Percentiles rank a stretch among this genome's conserved stretches.
Evolutionary conservation across 208 protist genomes (phyloP).

Genomic region (Trypanosoma boissoni): DNA sequence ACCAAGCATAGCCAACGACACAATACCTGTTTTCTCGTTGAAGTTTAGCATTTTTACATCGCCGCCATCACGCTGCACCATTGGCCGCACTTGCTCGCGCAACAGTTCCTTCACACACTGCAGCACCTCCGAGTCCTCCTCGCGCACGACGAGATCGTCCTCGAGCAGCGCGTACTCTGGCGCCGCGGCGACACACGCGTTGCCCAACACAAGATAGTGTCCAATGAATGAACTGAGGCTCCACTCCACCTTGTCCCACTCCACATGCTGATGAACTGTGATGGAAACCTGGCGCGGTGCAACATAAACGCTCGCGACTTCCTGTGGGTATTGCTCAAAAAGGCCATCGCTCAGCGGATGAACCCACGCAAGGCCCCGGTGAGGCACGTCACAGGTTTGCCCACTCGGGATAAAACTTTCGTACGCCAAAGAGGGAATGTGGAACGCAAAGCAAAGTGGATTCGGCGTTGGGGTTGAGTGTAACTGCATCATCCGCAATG

Average conservation of each 20-base stretch:
- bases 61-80: slow-evolving; percentile 92
- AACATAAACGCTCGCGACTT: slow-evolving; percentile 83
- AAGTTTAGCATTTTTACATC: slow-evolving; percentile 89
- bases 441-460: slow-evolving; percentile 70
- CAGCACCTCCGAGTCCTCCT: slow-evolving; percentile 83
- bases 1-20: slow-evolving; percentile 89
- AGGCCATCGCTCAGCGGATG: slow-evolving; percentile 81
- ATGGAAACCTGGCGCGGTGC: slow-evolving; percentile 74
- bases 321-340: slow-evolving; percentile 87
- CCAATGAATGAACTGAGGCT: slow-evolving; percentile 87
- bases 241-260: slow-evolving; percentile 76
- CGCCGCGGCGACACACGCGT: slow-evolving; percentile 60
- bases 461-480: slow-evolving; percentile 81
- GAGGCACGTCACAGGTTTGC: slow-evolving; percentile 80
- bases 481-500: slow-evolving; percentile 56
- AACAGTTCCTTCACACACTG: slow-evolving; percentile 95
- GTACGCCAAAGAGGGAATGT: slow-evolving; percentile 63
- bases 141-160: slow-evolving; percentile 68
- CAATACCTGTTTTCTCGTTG: slow-evolving; percentile 83
- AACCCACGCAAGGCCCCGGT: slow-evolving; percentile 80
- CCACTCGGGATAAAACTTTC: slow-evolving; percentile 83
- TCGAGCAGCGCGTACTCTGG: slow-evolving; percentile 79
- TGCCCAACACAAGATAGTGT: slow-evolving; percentile 81
- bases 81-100: slow-evolving; percentile 85
- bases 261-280: slow-evolving; percentile 66